Evolutionary conservation across 257 asterid genomes (phyloP), one percentile per base, ranked within the genome.

Genomic region (Fraxinus anomala): DNA sequence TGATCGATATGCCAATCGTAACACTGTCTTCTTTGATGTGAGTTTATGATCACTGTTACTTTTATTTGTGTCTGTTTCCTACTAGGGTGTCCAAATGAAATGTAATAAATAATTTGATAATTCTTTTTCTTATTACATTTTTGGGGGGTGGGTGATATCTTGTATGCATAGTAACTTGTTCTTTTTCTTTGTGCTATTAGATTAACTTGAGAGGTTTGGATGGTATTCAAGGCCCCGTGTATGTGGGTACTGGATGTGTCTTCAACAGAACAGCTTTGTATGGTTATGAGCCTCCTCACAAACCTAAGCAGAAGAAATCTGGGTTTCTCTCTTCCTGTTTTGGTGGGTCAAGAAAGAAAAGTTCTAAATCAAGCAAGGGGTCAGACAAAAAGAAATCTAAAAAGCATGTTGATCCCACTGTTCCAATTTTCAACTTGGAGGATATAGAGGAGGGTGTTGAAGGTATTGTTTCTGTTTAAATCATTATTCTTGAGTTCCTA

Each of bases 371-470:
- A 74, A 91, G 88, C 82, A 88, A 91, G 76, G 96, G 97, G 63
- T 88, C 97, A 6, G 98, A 92, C 87, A 94, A 94, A 83, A 94
- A 92, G 90, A 94, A 94, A 87, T 91, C 97, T 78, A 87, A 91
- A 89, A 94, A 94, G 84, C 80, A 92, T 84, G 92, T 86, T 72
- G 98, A 94, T 83, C 98, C 98, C 70, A 92, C 98, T 68, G 93
- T 94, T 81, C 98, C 97, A 68, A 89, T 94, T 73, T 94, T 91
- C 94, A 94, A 81, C 85, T 91, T 94, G 89, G 98, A 94, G 82
- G 98, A 94, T 86, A 94, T 94, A 82, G 98, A 94, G 85, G 98
- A 94, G 82, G 97, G 98, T 56, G 97, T 94, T 80, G 98, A 94
- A 94, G 98, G 98, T 94, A 88, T 49, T 73, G 72, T 79, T 59